Evolutionary conservation across 805 yeast genomes (phyloP), one percentile per base, ranked within the genome.

Genomic region (Pichia pseudocactophila): DNA sequence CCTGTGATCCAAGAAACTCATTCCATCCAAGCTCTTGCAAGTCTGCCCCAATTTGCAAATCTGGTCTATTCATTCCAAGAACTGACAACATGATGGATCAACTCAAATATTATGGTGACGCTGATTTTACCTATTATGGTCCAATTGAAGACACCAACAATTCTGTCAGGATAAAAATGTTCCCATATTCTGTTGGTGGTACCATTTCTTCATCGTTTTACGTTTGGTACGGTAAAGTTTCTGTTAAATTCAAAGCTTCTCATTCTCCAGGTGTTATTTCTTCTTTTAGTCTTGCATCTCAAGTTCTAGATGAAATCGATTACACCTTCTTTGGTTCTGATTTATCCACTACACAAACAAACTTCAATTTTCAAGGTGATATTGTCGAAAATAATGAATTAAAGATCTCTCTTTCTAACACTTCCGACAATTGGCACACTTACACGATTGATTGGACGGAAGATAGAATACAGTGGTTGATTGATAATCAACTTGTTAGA

Each of bases 221-320:
- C 63, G 63, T 89, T 42, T 89, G 95, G 96, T 88, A 83, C 63
- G 97, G 97, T 41, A 83, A 79, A 58, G 71, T 86, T 27, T 66
- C 79, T 27, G 80, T 82, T 38, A 73, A 67, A 39, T 55, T 87
- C 55, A 87, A 82, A 66, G 68, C 90, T 0, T 82, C 96, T 1
- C 84, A 77, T 56, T 72, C 71, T 31, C 69, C 63, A 9, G 97
- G 97, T 70, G 96, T 88, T 30, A 74, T 88, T 45, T 73, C 94
- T 13, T 89, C 95, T 26, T 76, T 80, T 55, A 86, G 88, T 62
- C 61, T 86, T 40, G 81, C 77, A 62, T 84, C 95, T 7, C 83
- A 84, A 58, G 86, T 81, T 34, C 78, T 84, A 69, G 97, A 88
- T 68, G 97, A 89, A 71, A 73, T 88, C 54, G 97, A 89, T 73